These are phyloP conservation scores for Rhizopogon vulgaris DNA, from an alignment of 768 basidiomycete species.

Conservation along the genomic window DNA sequence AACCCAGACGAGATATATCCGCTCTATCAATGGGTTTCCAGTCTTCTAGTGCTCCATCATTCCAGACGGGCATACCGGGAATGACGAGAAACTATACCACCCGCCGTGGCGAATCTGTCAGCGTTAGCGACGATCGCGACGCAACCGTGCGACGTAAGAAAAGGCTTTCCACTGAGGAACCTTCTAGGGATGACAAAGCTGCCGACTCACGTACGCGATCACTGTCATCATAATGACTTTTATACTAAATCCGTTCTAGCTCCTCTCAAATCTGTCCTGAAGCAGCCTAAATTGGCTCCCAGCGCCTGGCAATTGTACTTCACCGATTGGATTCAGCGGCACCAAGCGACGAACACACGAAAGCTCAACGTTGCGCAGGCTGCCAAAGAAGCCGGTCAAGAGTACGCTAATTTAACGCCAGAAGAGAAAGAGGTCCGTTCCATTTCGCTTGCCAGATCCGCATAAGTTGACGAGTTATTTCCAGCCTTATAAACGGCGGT, in stretches of 20 bases:
- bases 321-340: slow-evolving; percentile 88
- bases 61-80: slow-evolving; percentile 40
- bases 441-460: slow-evolving; percentile 18
- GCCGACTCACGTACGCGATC: slow-evolving; percentile 42
- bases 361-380: slow-evolving; percentile 95
- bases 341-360: slow-evolving; percentile 70
- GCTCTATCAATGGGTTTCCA: slow-evolving; percentile 46
- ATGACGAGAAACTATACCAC: slow-evolving; percentile 53
- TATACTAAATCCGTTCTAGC: slow-evolving; percentile 34
- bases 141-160: slow-evolving; percentile 67
- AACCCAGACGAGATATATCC: slow-evolving; percentile 33
- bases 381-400: slow-evolving; percentile 89
- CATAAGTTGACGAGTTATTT: slow-evolving; percentile 11
- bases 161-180: slow-evolving; percentile 32
- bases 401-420: slow-evolving; percentile 71
- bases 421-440: slow-evolving; percentile 78
- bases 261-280: slow-evolving; percentile 69
- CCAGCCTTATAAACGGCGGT: slow-evolving; percentile 82
- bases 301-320: slow-evolving; percentile 97
- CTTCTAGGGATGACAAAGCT: slow-evolving; percentile 33
- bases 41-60: slow-evolving; percentile 66
- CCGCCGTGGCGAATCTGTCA: slow-evolving; percentile 61
- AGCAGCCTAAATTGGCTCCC: slow-evolving; percentile 86
- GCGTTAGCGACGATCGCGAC: slow-evolving; percentile 56
- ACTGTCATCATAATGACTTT: slow-evolving; percentile 24